These are phyloP conservation scores for Pyracantha coccinea DNA, from an alignment of 331 rosid genomes.

Conservation along the genomic window DNA sequence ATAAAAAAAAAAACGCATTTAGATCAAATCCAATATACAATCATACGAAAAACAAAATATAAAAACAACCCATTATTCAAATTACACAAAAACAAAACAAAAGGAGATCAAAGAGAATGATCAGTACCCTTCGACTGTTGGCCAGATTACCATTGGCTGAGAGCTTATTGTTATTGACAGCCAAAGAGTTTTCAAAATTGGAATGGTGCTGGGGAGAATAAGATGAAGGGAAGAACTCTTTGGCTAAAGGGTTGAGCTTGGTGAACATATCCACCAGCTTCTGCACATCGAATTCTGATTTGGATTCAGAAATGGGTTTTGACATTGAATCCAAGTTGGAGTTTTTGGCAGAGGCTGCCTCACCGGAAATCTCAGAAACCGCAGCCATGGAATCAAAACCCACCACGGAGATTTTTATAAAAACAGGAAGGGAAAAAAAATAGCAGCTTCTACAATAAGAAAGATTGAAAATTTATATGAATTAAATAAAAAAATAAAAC, in stretches of 20 bases:
- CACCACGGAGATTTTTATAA: not conserved
- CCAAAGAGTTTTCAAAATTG: slow-evolving; percentile 35
- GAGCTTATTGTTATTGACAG: slow-evolving; percentile 33
- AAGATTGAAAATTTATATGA: not conserved
- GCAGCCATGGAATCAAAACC: slow-evolving; percentile 72
- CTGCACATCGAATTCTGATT: slow-evolving; percentile 74
- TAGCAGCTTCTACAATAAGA: slow-evolving; percentile 9
- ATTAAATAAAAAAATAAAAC: slow-evolving; percentile 9
- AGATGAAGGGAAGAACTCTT: slow-evolving; percentile 81
- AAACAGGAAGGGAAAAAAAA: not conserved
- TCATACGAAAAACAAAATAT: not conserved
- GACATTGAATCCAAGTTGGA: slow-evolving; percentile 43
- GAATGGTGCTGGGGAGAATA: slow-evolving; percentile 38
- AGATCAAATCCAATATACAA: not conserved
- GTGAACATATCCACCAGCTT: slow-evolving; percentile 89
- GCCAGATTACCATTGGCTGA: slow-evolving; percentile 38
- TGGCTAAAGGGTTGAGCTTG: slow-evolving; percentile 84
- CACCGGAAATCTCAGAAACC: slow-evolving; percentile 71
- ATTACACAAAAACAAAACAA: not conserved
- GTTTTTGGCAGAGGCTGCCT: slow-evolving; percentile 58
- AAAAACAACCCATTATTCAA: not conserved
- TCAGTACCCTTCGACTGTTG: slow-evolving; percentile 65
- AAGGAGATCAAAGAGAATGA: slow-evolving; percentile 29
- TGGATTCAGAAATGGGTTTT: slow-evolving; percentile 43
- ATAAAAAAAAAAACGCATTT: not conserved